Conservation (phyloP, 164 flowering plant species). For the Nymphaea colorata region DNA sequence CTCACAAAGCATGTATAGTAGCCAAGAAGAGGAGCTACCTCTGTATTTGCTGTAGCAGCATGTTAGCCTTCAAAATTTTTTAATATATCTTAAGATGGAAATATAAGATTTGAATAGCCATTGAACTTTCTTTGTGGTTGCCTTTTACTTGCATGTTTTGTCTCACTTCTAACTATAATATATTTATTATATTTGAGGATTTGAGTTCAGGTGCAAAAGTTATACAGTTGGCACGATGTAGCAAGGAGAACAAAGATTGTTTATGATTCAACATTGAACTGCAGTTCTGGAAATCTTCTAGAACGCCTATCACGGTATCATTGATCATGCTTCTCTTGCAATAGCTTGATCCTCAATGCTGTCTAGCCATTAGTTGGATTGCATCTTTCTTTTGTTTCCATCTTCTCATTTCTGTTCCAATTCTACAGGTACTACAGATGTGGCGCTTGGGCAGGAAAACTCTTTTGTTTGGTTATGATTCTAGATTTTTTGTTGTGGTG, state of each 20-base stretch:
- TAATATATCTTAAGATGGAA: too few relatives aligned
- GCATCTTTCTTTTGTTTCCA: neutral
- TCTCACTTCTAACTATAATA: neutral
- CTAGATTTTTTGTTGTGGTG: slow-evolving; percentile 73
- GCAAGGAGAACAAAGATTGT: slow-evolving; percentile 88
- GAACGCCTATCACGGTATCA: slow-evolving; percentile 70
- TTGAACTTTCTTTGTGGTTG: too few relatives aligned
- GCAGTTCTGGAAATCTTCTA: slow-evolving; percentile 54
- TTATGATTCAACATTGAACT: slow-evolving; percentile 68
- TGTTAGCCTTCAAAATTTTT: too few relatives aligned
- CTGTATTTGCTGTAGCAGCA: neutral
- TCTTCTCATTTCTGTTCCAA: neutral
- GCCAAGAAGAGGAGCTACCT: neutral
- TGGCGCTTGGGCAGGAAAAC: slow-evolving; percentile 96
- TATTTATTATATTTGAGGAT: neutral
- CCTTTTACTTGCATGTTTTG: too few relatives aligned
- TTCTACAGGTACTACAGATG: slow-evolving; percentile 64
- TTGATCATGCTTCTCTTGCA: neutral
- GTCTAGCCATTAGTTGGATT: neutral
- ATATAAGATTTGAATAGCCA: too few relatives aligned
- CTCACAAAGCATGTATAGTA: neutral
- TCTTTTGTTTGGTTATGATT: slow-evolving; percentile 83
- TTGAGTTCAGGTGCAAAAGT: slow-evolving; percentile 52
- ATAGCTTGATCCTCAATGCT: neutral
- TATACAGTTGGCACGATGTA: slow-evolving; percentile 96